Base-by-base conservation (phyloP, 257 asterid species). In the Misopates orontium region DNA sequence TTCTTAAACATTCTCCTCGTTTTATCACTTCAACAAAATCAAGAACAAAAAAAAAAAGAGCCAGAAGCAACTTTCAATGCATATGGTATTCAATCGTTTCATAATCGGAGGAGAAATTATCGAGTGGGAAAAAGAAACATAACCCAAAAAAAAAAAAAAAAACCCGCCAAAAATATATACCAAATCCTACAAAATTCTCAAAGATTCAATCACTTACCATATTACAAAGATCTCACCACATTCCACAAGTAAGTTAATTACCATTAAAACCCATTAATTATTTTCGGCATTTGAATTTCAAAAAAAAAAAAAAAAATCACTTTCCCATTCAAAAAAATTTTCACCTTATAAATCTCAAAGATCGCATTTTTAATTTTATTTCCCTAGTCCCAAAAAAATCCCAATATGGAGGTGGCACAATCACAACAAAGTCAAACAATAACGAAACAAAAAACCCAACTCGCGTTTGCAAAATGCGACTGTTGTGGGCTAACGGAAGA, bases 401-500 rank as follows among this genome's bases (percentile, higher is more conserved):
- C n/a, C n/a, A n/a, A n/a, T n/a, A n/a, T n/a, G n/a, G n/a, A n/a
- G n/a, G n/a, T n/a, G 36, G 7, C 36, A 21, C 62, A 56, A 59
- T 1, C 75, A 50, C n/a, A 31, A 49, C 2, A 41, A 44, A 36
- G 42, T 28, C 36, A 28, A 28, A 28, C 36, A 28, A 28, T 28
- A 25, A 73, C 63, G 1, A 88, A 79, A 5, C 73, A 36, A 9
- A 3, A 28, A 28, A 18, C 22, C 6, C 47, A 58, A 19, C 13
- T 88, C 25, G 79, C 67, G 36, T 80, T 73, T 1, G 96, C 79
- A 4, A 80, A 70, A 72, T 90, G 97, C 74, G 91, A 77, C 71
- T 88, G 97, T 66, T 90, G 97, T 44, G 95, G 93, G 60, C 75
- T 90, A 75, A 84, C 90, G 0, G 97, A 90, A 71, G 97, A 90